Evolutionary conservation across 2,329 filamentous ascomycete genomes (phyloP).

Genomic region (Rhynchosporium secalis): DNA sequence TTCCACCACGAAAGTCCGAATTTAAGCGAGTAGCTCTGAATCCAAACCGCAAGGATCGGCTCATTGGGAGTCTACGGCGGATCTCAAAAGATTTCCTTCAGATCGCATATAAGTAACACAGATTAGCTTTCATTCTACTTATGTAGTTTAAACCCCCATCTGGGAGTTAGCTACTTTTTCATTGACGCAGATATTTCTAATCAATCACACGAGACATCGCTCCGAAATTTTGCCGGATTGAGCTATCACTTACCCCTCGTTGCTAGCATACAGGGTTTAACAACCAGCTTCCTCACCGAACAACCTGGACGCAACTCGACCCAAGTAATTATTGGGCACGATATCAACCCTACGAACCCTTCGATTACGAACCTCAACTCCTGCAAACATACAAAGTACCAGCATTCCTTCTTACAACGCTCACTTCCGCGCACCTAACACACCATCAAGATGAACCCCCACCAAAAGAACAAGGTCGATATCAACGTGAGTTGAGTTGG

Average conservation of each 20-base stretch:
- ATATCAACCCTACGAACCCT: slow-evolving; percentile 6
- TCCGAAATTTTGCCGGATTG: slow-evolving; percentile 7
- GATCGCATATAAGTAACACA: not conserved
- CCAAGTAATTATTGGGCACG: slow-evolving; percentile 7
- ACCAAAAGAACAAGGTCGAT: slow-evolving; percentile 98
- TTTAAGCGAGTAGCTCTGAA: slow-evolving; percentile 14
- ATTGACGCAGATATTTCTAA: not conserved
- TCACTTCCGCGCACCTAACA: not conserved
- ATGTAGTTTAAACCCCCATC: too few species aligned
- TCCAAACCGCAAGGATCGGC: not conserved
- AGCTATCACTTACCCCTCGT: slow-evolving; percentile 14
- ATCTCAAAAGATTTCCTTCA: not conserved
- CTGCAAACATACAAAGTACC: not conserved
- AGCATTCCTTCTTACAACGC: not conserved
- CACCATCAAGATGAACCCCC: slow-evolving; percentile 75
- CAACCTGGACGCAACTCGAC: not conserved
- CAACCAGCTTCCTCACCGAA: slow-evolving; percentile 10
- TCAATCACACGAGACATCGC: not conserved
- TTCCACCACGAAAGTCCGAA: not conserved
- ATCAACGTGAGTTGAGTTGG: slow-evolving; percentile 69
- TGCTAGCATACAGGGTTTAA: slow-evolving; percentile 8
- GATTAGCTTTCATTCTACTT: too few species aligned
- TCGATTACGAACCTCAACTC: not conserved
- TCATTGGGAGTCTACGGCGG: not conserved
- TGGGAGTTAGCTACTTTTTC: not conserved